Conservation (phyloP, 345 rosid genomes). For the Crucihimalaya himalaica region DNA sequence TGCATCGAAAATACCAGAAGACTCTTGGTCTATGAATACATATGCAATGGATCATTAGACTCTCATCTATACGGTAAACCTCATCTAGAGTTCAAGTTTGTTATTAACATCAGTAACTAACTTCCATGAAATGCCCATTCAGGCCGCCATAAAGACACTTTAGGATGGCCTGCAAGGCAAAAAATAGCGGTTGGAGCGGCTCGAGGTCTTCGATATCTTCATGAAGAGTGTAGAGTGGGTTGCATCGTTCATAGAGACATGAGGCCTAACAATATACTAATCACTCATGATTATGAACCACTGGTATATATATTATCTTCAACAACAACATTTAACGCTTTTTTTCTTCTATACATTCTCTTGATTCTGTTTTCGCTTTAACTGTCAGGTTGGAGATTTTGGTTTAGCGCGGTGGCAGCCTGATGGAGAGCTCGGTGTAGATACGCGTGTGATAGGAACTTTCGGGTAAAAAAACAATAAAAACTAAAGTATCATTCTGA, state of each 20-base stretch:
- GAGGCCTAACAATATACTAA: slow-evolving; percentile 64
- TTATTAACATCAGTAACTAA: neutral
- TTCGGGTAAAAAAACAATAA: slow-evolving; percentile 45
- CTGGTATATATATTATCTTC: slow-evolving; percentile 43
- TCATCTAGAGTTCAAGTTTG: neutral
- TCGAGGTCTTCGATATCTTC: slow-evolving; percentile 68
- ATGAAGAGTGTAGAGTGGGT: slow-evolving; percentile 75
- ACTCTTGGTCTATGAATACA: slow-evolving; percentile 65
- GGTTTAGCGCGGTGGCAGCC: slow-evolving; percentile 71
- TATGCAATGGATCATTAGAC: slow-evolving; percentile 68
- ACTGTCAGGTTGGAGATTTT: slow-evolving; percentile 65
- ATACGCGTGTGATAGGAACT: slow-evolving; percentile 55
- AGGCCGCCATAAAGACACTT: slow-evolving; percentile 39
- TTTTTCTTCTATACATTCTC: neutral
- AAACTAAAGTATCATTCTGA: neutral
- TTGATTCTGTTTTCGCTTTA: neutral
- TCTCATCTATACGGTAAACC: slow-evolving; percentile 59
- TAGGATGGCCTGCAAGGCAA: slow-evolving; percentile 56
- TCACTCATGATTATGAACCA: slow-evolving; percentile 70
- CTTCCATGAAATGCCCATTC: neutral
- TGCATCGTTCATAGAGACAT: slow-evolving; percentile 71
- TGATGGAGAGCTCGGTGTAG: slow-evolving; percentile 59
- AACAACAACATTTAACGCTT: neutral
- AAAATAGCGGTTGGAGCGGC: slow-evolving; percentile 71
- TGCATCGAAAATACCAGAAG: slow-evolving; percentile 57